Conservation (phyloP, 75 land plant species). For the Pinus albicaulis region DNA sequence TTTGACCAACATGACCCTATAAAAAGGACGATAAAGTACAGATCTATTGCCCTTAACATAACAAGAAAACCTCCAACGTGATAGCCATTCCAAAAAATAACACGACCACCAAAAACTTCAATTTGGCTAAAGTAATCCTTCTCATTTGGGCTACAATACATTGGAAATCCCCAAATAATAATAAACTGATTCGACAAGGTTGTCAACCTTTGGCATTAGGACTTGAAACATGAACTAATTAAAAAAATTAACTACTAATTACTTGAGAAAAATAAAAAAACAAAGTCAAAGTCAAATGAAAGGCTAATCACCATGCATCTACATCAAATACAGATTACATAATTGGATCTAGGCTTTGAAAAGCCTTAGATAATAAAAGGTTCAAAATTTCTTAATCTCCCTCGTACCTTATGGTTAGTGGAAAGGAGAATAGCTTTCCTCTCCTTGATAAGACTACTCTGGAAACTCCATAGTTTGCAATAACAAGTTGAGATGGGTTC, state of each 20-base stretch:
- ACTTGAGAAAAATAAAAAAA: background rate
- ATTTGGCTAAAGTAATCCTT: conserved; percentile 32
- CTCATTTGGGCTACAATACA: conserved; percentile 30
- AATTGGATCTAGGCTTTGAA: background rate
- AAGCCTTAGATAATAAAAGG: background rate
- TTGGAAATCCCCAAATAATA: background rate
- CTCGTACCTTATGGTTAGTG: conserved; percentile 40
- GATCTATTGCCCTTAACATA: conserved; percentile 54
- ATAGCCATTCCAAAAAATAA: conserved; percentile 61
- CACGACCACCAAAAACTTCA: conserved; percentile 50
- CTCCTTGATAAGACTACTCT: conserved; percentile 53
- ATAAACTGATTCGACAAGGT: background rate
- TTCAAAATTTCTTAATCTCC: background rate
- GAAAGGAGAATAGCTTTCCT: conserved; percentile 46
- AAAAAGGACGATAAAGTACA: background rate
- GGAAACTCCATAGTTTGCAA: conserved; percentile 62
- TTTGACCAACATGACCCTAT: background rate
- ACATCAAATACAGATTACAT: background rate
- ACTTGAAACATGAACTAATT: background rate
- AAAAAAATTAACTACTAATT: background rate
- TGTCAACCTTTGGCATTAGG: background rate
- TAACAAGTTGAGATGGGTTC: conserved; percentile 26
- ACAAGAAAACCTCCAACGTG: conserved; percentile 49
- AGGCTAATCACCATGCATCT: background rate
- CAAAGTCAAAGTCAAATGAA: background rate